These are phyloP conservation scores for Inga laurina DNA, from an alignment of 306 rosid genomes.

Conservation along the genomic window DNA sequence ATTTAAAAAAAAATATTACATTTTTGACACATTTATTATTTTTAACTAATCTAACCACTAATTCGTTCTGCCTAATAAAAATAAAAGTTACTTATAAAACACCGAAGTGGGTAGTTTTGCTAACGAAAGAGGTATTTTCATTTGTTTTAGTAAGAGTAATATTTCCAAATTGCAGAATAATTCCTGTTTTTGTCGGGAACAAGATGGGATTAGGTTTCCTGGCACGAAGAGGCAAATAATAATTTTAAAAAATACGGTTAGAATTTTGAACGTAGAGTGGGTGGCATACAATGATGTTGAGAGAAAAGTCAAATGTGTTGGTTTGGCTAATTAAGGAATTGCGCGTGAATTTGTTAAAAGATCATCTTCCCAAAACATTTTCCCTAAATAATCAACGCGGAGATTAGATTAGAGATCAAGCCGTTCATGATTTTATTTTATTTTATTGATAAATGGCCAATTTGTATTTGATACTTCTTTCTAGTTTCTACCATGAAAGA, in stretches of 20 bases:
- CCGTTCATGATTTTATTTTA: background rate
- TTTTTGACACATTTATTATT: no score
- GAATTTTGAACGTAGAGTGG: slow-evolving; percentile 1
- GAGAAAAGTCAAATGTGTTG: slow-evolving; percentile 21
- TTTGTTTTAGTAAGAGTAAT: background rate
- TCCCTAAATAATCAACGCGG: background rate
- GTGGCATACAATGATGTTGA: background rate
- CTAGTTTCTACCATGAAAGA: background rate
- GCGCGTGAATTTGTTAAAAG: background rate
- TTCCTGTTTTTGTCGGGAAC: background rate
- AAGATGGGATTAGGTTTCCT: slow-evolving; percentile 1
- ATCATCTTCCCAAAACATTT: background rate
- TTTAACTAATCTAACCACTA: no score
- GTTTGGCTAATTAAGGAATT: background rate
- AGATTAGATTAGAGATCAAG: background rate
- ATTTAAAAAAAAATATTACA: no score
- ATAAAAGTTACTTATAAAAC: no score
- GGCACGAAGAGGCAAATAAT: background rate
- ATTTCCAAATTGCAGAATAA: background rate
- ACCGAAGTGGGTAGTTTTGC: background rate
- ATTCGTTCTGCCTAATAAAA: no score
- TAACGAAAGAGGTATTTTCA: background rate
- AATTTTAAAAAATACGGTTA: background rate
- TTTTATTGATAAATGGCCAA: background rate
- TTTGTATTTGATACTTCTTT: background rate